These are phyloP conservation scores for Trichoderma arundinaceum DNA, from an alignment of 2,329 filamentous ascomycete genomes.

Conservation along the genomic window DNA sequence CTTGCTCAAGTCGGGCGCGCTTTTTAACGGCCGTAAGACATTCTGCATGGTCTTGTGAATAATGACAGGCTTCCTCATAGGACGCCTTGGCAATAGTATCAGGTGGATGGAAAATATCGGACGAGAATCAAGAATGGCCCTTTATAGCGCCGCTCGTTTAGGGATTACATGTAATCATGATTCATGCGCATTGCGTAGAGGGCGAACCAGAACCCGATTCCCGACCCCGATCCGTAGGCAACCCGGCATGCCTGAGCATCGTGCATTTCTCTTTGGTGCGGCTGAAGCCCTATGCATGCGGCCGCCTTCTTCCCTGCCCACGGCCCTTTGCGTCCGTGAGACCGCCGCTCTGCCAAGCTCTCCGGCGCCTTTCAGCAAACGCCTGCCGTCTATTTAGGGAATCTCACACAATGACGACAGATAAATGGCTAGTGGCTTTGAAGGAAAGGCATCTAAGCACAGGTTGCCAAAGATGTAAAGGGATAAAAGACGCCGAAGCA, in stretches of 20 bases:
- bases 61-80: background rate
- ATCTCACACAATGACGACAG: background rate
- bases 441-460: background rate
- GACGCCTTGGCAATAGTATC: background rate
- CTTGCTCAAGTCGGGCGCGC: conserved; percentile 1
- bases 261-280: background rate
- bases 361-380: background rate
- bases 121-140: background rate
- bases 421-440: background rate
- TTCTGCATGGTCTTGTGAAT: background rate
- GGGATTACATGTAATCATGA: background rate
- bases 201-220: background rate
- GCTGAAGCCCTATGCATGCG: conserved; percentile 18
- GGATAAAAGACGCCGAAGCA: background rate
- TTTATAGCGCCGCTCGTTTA: background rate
- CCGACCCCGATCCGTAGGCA: conserved; percentile 6
- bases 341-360: background rate
- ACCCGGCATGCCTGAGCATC: background rate
- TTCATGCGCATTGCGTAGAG: background rate
- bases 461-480: background rate
- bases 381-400: background rate
- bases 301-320: background rate
- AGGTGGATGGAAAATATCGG: background rate
- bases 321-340: background rate
- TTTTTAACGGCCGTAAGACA: conserved; percentile 8